phyloP scores from a whole-genome alignment of 176 grass and related monocot genomes.

The Cenchrus americanus region DNA sequence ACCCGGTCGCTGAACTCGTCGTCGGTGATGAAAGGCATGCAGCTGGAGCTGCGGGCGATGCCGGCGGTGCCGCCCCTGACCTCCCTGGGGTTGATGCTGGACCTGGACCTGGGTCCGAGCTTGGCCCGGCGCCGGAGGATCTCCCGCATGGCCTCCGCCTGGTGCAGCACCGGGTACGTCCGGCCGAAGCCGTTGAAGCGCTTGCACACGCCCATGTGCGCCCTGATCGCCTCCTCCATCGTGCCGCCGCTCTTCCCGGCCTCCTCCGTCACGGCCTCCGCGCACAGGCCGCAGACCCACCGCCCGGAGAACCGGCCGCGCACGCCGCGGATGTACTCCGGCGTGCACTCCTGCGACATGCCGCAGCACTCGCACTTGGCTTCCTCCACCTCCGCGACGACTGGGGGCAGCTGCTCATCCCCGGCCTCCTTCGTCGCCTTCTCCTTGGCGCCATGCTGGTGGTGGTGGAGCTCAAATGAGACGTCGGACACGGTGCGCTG shows the following conservation, averaged over 20 bases:
- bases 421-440: not conserved
- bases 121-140: constrained; percentile 78
- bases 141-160: constrained; percentile 91
- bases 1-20: constrained; percentile 45
- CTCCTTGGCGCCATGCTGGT: constrained; percentile 28
- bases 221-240: constrained; percentile 52
- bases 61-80: not conserved
- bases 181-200: constrained; percentile 76
- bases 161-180: constrained; percentile 77
- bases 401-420: constrained; percentile 9
- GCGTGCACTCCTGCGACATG: constrained; percentile 95
- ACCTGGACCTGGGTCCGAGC: constrained; percentile 51
- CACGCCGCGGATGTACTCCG: constrained; percentile 71
- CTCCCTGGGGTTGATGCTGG: constrained; percentile 65
- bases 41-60: constrained; percentile 83
- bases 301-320: constrained; percentile 68
- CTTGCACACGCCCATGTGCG: constrained; percentile 72
- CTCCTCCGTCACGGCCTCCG: constrained; percentile 72
- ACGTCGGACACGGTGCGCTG: constrained; percentile 84
- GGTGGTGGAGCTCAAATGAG: constrained; percentile 67
- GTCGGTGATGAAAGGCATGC: constrained; percentile 70
- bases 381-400: constrained; percentile 64
- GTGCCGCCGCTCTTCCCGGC: constrained; percentile 49
- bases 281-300: constrained; percentile 83
- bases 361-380: constrained; percentile 91